A percentile compares a stretch with the other conserved stretches of the same genome.
Conservation (phyloP, 495 filamentous ascomycete species). For the Aspergillus asperescens region DNA sequence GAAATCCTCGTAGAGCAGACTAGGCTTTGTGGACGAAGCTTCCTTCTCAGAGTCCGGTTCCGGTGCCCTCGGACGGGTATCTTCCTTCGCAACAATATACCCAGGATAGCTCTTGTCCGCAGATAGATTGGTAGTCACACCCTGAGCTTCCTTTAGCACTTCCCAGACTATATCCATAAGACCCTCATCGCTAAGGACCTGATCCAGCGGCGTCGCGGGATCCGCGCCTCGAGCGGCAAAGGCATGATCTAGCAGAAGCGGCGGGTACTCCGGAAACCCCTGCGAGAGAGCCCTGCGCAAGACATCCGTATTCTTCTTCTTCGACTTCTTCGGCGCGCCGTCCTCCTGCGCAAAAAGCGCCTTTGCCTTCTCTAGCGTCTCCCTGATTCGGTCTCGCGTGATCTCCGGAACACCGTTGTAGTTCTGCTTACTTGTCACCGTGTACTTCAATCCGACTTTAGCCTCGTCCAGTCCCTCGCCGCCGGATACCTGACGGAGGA, state of each 20-base stretch:
- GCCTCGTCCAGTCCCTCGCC: slow-evolving; percentile 70
- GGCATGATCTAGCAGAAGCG: slow-evolving; percentile 79
- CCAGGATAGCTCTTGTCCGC: slow-evolving; percentile 45
- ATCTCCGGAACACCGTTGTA: slow-evolving; percentile 66
- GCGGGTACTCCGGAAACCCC: slow-evolving; percentile 80
- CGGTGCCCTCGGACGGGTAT: slow-evolving; percentile 25
- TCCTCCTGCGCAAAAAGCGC: slow-evolving; percentile 49
- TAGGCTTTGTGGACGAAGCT: slow-evolving; percentile 35
- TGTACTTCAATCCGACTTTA: slow-evolving; percentile 69
- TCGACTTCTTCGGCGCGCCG: slow-evolving; percentile 60
- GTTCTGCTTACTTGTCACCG: slow-evolving; percentile 76
- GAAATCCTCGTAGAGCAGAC: slow-evolving; percentile 84
- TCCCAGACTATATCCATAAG: slow-evolving; percentile 57
- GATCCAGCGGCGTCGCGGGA: slow-evolving; percentile 54
- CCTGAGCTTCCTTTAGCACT: slow-evolving; percentile 60
- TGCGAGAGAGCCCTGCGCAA: slow-evolving; percentile 73
- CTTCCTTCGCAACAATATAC: slow-evolving; percentile 81
- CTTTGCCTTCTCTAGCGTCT: slow-evolving; percentile 62
- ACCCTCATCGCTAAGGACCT: slow-evolving; percentile 61
- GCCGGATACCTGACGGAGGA: slow-evolving; percentile 72
- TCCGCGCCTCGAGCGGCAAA: slow-evolving; percentile 66
- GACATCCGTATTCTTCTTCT: slow-evolving; percentile 67
- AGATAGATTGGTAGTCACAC: slow-evolving; percentile 42
- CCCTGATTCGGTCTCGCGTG: slow-evolving; percentile 63
- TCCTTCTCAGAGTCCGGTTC: slow-evolving; percentile 28